phyloP scores from a whole-genome alignment of 2,329 filamentous ascomycete genomes.

The Anthostomella pinea region DNA sequence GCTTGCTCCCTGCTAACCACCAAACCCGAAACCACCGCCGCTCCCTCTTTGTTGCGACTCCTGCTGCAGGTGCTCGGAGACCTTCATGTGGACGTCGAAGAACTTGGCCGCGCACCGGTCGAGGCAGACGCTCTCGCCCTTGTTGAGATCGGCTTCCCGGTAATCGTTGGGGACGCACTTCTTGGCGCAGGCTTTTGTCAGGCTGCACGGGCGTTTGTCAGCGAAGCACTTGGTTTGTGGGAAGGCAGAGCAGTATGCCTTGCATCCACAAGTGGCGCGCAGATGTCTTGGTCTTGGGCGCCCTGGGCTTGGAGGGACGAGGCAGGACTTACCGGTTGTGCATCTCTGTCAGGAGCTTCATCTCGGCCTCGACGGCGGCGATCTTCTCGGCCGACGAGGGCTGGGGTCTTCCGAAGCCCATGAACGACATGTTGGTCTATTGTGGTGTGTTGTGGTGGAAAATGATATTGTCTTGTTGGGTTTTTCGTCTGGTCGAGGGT shows the following conservation, averaged over 20 bases:
- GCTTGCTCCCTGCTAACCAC: conserved; percentile 26
- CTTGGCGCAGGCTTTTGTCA: conserved; percentile 83
- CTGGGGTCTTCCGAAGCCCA: conserved; percentile 73
- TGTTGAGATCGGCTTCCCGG: conserved; percentile 95
- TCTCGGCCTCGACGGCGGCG: conserved; percentile 90
- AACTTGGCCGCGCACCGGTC: conserved; percentile 98
- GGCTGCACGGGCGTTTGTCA: conserved; percentile 46
- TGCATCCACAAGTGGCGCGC: no score
- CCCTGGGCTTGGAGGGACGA: neutral
- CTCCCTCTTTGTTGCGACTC: conserved; percentile 69
- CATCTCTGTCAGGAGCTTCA: conserved; percentile 97
- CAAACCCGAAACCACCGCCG: conserved; percentile 49
- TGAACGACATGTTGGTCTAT: conserved; percentile 63
- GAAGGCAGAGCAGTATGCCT: no score
- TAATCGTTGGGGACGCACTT: conserved; percentile 94
- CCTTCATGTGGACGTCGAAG: conserved; percentile 97
- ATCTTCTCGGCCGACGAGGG: conserved; percentile 97
- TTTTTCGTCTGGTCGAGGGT: conserved; percentile 4
- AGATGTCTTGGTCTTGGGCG: no score
- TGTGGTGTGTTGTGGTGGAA: neutral
- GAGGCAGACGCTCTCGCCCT: conserved; percentile 97
- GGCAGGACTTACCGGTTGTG: conserved; percentile 76
- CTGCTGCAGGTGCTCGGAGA: conserved; percentile 92
- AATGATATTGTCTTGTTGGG: conserved; percentile 3
- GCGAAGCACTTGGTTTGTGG: no score